Evolutionary conservation across 2,329 filamentous ascomycete species (phyloP).

Genomic region (Hypoxylon sp.): DNA sequence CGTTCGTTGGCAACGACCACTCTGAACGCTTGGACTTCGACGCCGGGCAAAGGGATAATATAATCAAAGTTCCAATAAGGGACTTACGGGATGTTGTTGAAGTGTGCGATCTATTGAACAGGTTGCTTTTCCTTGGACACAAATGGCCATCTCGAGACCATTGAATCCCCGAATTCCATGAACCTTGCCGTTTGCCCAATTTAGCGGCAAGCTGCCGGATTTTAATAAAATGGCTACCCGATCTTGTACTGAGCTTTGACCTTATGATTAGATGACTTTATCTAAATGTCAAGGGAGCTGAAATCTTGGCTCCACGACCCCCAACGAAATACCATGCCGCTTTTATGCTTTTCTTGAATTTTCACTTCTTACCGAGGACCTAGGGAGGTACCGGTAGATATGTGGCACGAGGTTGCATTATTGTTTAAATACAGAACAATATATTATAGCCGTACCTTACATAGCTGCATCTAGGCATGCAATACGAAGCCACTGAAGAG

Average conservation of each 20-base stretch:
- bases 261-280: slow-evolving; percentile 13
- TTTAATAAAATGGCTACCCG: slow-evolving; percentile 14
- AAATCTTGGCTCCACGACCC: slow-evolving; percentile 15
- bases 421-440: slow-evolving; percentile 16
- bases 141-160: slow-evolving; percentile 14
- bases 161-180: slow-evolving; percentile 31
- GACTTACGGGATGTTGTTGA: slow-evolving; percentile 14
- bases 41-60: background rate
- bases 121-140: slow-evolving; percentile 32
- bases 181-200: slow-evolving; percentile 41
- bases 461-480: slow-evolving; percentile 26
- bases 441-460: slow-evolving; percentile 38
- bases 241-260: slow-evolving; percentile 18
- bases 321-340: slow-evolving; percentile 3
- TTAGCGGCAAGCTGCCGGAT: slow-evolving; percentile 39
- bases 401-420: slow-evolving; percentile 17
- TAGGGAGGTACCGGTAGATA: too few species aligned
- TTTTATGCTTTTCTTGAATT: slow-evolving; percentile 23
- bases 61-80: slow-evolving; percentile 17
- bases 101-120: slow-evolving; percentile 24
- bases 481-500: slow-evolving; percentile 34
- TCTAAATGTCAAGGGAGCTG: slow-evolving; percentile 3
- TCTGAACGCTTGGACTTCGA: slow-evolving; percentile 6
- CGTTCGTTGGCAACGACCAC: background rate
- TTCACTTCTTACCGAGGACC: slow-evolving; percentile 10